These are phyloP conservation scores for Withania somnifera DNA, from an alignment of 305 asterid species.

Conservation along the genomic window DNA sequence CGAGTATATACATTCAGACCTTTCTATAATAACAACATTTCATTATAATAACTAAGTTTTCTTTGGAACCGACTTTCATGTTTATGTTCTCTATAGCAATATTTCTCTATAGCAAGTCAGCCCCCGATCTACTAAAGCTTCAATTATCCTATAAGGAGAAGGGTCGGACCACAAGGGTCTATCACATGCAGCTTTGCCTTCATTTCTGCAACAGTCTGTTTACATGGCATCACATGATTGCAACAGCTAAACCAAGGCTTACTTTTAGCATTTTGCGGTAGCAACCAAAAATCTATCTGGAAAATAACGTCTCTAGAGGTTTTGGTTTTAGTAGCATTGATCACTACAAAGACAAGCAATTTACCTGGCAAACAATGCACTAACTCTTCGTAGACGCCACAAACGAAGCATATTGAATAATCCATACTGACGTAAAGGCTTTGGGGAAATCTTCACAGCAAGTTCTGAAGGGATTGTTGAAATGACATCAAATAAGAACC, in stretches of 20 bases:
- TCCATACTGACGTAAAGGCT: constrained; percentile 48
- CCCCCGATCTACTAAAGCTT: too few species aligned
- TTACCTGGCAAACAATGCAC: constrained; percentile 73
- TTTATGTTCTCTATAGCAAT: neutral
- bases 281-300: neutral
- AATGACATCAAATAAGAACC: constrained; percentile 64
- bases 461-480: constrained; percentile 82
- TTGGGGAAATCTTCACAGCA: constrained; percentile 48
- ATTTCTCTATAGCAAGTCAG: neutral
- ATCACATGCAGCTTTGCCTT: too few species aligned
- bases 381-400: constrained; percentile 91
- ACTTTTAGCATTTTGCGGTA: too few species aligned
- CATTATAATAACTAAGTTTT: neutral
- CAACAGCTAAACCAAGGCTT: too few species aligned
- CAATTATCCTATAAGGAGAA: too few species aligned
- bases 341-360: neutral
- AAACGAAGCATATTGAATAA: constrained; percentile 86
- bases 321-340: neutral
- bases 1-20: neutral
- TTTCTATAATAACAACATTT: neutral
- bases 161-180: too few species aligned
- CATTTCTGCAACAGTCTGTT: too few species aligned
- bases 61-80: neutral
- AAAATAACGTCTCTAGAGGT: neutral
- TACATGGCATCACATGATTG: too few species aligned